Conservation (phyloP, 2,329 filamentous ascomycete genomes). For the Colletotrichum sp. region DNA sequence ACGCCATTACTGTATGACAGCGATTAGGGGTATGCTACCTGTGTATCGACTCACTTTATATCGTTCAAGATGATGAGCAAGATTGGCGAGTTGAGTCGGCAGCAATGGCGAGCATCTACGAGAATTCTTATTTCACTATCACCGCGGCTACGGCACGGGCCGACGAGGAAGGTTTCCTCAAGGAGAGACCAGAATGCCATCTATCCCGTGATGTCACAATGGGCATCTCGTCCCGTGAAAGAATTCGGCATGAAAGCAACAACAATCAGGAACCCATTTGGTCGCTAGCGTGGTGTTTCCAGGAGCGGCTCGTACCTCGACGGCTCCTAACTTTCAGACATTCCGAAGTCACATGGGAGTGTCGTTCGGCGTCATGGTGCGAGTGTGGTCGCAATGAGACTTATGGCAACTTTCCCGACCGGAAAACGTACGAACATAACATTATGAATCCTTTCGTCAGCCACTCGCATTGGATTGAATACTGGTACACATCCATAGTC, state of each 20-base stretch:
- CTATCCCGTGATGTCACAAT: neutral
- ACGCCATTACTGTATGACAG: conserved; percentile 22
- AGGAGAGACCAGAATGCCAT: neutral
- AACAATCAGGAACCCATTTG: neutral
- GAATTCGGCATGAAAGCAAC: neutral
- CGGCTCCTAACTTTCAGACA: neutral
- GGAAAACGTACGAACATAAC: neutral
- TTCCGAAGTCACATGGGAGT: neutral
- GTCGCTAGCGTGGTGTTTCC: neutral
- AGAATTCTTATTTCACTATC: neutral
- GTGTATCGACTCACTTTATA: conserved; percentile 30
- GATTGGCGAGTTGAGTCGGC: conserved; percentile 20
- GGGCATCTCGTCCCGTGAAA: neutral
- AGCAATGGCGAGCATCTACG: neutral
- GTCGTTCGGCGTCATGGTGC: neutral
- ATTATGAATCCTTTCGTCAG: neutral
- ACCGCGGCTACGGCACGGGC: neutral
- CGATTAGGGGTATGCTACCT: conserved; percentile 20
- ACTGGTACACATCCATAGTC: neutral
- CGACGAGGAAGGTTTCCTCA: neutral
- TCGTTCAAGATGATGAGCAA: conserved; percentile 21
- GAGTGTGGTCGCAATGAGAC: neutral
- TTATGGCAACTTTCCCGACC: neutral
- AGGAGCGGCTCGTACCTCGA: neutral
- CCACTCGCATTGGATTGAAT: neutral